Conservation (phyloP, 768 basidiomycete genomes). For the Psilocybe azurescens region DNA sequence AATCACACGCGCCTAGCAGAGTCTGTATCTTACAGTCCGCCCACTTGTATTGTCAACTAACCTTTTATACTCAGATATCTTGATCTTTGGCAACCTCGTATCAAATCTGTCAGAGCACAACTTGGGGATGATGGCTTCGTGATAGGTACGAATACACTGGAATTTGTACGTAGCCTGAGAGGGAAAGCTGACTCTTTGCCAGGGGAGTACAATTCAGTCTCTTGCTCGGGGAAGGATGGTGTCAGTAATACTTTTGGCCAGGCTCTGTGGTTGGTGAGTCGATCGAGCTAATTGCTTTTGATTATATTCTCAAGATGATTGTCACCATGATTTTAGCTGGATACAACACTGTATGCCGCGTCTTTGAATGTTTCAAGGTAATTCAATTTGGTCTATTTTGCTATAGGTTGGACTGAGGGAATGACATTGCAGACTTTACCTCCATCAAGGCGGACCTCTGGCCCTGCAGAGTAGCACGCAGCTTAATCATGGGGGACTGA, state of each 20-base stretch:
- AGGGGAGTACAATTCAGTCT: conserved; percentile 64
- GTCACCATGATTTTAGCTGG: conserved; percentile 31
- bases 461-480: conserved; percentile 55
- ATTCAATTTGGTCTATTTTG: background rate
- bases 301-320: background rate
- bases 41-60: background rate
- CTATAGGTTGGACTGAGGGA: background rate
- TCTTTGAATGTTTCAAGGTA: conserved; percentile 56
- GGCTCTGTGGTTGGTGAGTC: conserved; percentile 51
- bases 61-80: conserved; percentile 43
- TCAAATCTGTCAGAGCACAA: conserved; percentile 48
- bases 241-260: conserved; percentile 63
- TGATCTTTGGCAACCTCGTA: conserved; percentile 62
- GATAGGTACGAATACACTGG: conserved; percentile 37
- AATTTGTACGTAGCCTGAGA: background rate
- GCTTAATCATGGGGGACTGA: conserved; percentile 53
- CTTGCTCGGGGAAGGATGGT: conserved; percentile 53
- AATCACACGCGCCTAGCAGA: conserved; percentile 56
- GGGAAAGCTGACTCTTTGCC: background rate
- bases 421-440: conserved; percentile 41
- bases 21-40: conserved; percentile 30
- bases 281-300: background rate
- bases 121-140: conserved; percentile 54
- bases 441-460: conserved; percentile 61
- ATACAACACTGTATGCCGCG: conserved; percentile 52